A percentile compares a stretch with the other conserved stretches of the same genome.
phyloP scores from a whole-genome alignment of 2,329 filamentous ascomycete genomes.

The Emergomyces pasteurianus region DNA sequence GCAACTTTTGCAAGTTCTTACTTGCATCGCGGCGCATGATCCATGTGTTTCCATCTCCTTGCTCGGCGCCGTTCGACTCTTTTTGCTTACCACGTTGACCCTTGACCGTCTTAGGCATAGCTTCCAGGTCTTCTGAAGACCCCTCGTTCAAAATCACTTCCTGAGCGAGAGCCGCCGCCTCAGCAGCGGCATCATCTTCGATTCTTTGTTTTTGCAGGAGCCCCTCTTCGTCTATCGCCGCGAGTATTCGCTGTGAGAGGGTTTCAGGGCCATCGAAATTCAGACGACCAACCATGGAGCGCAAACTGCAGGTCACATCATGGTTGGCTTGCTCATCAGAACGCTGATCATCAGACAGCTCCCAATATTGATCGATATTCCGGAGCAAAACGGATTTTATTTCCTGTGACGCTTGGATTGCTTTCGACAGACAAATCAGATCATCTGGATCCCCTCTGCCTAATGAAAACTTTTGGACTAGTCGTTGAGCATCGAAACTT shows the following conservation, averaged over 20 bases:
- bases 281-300: conserved; percentile 21
- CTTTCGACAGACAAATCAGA: conserved; percentile 68
- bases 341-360: conserved; percentile 10
- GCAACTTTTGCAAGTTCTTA: conserved; percentile 50
- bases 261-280: conserved; percentile 51
- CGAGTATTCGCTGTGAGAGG: conserved; percentile 58
- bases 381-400: conserved; percentile 36
- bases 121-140: conserved; percentile 42
- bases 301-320: conserved; percentile 16
- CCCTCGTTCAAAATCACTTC: conserved; percentile 58
- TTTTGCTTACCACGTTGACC: conserved; percentile 18
- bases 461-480: conserved; percentile 89
- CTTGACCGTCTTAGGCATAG: conserved; percentile 42
- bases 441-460: conserved; percentile 89
- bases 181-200: conserved; percentile 58
- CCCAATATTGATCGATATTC: conserved; percentile 11
- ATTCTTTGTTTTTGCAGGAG: conserved; percentile 67
- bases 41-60: conserved; percentile 42
- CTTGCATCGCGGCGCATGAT: conserved; percentile 59
- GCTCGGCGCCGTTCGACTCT: conserved; percentile 23
- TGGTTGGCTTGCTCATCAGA: conserved; percentile 22
- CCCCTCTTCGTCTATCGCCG: conserved; percentile 85
- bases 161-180: conserved; percentile 62
- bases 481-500: conserved; percentile 74
- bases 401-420: conserved; percentile 61